These are phyloP conservation scores for Talaromyces sp. DNA, from an alignment of 2,329 filamentous ascomycete genomes.

Conservation along the genomic window DNA sequence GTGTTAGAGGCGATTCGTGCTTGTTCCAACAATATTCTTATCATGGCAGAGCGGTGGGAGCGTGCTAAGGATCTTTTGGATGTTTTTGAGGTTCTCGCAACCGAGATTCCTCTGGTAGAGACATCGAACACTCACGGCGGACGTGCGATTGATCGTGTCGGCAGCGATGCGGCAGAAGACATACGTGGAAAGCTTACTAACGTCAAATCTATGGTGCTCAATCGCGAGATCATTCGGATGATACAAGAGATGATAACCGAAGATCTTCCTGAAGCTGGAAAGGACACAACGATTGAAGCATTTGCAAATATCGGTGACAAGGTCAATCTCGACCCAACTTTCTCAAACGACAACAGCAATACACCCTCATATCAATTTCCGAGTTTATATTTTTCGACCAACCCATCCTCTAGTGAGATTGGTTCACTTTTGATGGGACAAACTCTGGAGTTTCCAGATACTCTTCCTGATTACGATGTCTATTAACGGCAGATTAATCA, in stretches of 20 bases:
- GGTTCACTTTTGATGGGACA: slow-evolving; percentile 2
- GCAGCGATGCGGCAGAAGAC: background rate
- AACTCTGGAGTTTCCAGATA: slow-evolving; percentile 1
- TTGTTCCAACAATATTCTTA: slow-evolving; percentile 5
- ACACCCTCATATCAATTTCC: background rate
- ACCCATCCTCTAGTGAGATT: background rate
- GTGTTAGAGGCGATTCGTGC: background rate
- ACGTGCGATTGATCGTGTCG: background rate
- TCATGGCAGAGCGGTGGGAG: slow-evolving; percentile 1
- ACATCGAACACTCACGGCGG: background rate
- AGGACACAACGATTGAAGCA: background rate
- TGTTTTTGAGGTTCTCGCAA: background rate
- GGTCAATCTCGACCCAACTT: background rate
- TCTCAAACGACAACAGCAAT: background rate
- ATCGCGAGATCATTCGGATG: background rate
- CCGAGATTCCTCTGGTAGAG: background rate
- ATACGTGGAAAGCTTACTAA: background rate
- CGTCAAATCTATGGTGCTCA: background rate
- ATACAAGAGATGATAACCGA: background rate
- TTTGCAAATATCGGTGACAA: slow-evolving; percentile 5
- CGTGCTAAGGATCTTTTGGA: background rate
- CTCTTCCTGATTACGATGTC: slow-evolving; percentile 1
- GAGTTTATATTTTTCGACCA: background rate
- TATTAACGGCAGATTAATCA: background rate
- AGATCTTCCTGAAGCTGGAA: background rate